Base-by-base conservation (phyloP, 371 early-diverging fungal genomes). In the Mucor irregularis region DNA sequence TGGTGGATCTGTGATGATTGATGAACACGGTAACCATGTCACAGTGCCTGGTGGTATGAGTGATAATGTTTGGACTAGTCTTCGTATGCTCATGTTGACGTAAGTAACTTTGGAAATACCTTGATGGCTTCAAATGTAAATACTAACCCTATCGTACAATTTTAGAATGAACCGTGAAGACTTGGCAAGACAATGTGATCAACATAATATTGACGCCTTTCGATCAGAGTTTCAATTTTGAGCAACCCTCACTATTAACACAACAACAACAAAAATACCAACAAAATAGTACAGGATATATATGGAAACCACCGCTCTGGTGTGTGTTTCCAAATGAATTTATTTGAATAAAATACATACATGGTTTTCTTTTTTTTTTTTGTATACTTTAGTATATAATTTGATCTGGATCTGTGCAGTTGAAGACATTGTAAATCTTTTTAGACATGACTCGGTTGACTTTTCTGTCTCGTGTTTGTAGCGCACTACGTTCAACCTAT, bases 191-290 rank as follows among this genome's bases (percentile, higher is more conserved):
- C 73, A 82, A 21, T 87, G 86, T 58, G 90, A 90, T 38, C 61
- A 62, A 1, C 78, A 80, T 45, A 86, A 93, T 52, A 52, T 93
- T 40, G 73, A 79, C 39, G 83, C 82, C 2, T 91, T 93, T 74
- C 75, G 88, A 39, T 62, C 71, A 45, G 87, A 90, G 52, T 94
- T 92, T 66, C 90, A 89, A 35, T 92, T 92, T 74, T 90, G 80
- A 62, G 25, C 30, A 33, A 43, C 10, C 14, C 22, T 28, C 19
- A 40, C 19, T 45, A 26, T 31, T 52, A 46, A 37, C 25, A 35
- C 14, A 35, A 28, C 10, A 21, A 24, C 16, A 21, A 48, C 34
- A 14, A 57, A 42, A 19, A 22, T 40, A 30, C 33, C 52, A 37
- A 8, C 8, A 26, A 29, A 35, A 43, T 5, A 39, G 13, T 40